Base-by-base conservation (phyloP, 306 rosid genomes). In the Astragalus glycyphyllos region DNA sequence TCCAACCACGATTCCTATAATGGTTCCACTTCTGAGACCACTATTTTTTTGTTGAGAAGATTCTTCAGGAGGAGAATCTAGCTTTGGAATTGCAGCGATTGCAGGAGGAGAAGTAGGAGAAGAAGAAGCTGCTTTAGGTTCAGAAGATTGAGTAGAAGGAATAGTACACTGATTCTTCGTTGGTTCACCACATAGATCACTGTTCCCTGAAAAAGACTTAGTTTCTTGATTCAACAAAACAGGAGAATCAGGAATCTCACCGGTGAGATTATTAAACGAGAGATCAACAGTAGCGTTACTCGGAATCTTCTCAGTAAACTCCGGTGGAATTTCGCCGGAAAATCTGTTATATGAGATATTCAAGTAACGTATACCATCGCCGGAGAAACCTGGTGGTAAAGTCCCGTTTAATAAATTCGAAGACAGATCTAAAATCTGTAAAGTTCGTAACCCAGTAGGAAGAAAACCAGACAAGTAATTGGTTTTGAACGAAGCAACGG, bases 101-200 rank as follows among this genome's bases (percentile, higher is more conserved):
- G 98, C 98, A 1, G 98, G 97, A 31, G 92, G 98, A 12, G 87
- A 90, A 6, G 78, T 81, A 1, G 92, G 84, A 31, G 82, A 53
- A 0, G 84, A 46, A 3, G 1, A 15, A n/a, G n/a, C n/a, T n/a
- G n/a, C n/a, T 11, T 75, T 84, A 0, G 89, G 86, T 0, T 72
- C 79, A 2, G 86, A 70, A 0, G 97, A 56, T 0, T 87, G 79
- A 0, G 96, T 76, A 20, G 96, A 88, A 42, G 85, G 86, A 82
- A 86, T 80, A 0, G 89, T 82, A 70, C 98, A 94, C 0, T 85
- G 83, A 8, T 46, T 86, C 5, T 62, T 71, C 0, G 74, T 86
- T 8, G 75, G 61, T 20, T 73, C 79, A 0, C 98, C 97, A 58
- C 99, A 94, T 1, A 91, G 85, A 72, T 78, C 65, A 14, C 66